Conservation (phyloP, 306 rosid genomes). For the Elaeagnus macrophylla region DNA sequence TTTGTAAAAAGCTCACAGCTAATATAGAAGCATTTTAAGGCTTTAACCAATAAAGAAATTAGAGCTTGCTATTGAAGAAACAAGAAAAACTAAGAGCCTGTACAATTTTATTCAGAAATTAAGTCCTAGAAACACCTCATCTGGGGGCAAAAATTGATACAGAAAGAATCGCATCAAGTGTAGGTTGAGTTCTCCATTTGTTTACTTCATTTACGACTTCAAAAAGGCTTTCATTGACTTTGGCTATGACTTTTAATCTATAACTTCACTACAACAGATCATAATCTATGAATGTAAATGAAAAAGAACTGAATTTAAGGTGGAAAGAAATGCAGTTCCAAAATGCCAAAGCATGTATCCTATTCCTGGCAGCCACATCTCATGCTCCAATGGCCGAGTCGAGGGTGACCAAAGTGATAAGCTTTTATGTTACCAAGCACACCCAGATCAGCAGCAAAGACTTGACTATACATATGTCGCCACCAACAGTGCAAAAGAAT, state of each 20-base stretch:
- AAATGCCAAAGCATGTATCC: slow-evolving; percentile 18
- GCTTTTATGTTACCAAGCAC: slow-evolving; percentile 23
- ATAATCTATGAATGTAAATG: slow-evolving; percentile 26
- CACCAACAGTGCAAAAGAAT: slow-evolving; percentile 19
- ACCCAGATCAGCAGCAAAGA: slow-evolving; percentile 20
- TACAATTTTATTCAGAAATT: slow-evolving; percentile 24
- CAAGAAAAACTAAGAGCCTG: slow-evolving; percentile 4
- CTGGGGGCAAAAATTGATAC: slow-evolving; percentile 16
- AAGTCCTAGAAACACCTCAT: slow-evolving; percentile 16
- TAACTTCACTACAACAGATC: slow-evolving; percentile 21
- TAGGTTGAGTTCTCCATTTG: slow-evolving; percentile 13
- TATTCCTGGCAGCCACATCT: slow-evolving; percentile 22
- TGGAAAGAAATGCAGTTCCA: slow-evolving; percentile 17
- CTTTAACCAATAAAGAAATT: too few relatives aligned
- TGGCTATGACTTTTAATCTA: slow-evolving; percentile 23
- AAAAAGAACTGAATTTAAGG: slow-evolving; percentile 6
- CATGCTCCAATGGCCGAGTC: slow-evolving; percentile 24
- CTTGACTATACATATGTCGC: slow-evolving; percentile 33
- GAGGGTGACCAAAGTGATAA: slow-evolving; percentile 18
- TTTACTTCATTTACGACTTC: slow-evolving; percentile 39
- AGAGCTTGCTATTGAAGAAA: too few relatives aligned
- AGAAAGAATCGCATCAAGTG: slow-evolving; percentile 16
- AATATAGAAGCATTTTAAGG: too few relatives aligned
- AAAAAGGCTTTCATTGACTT: slow-evolving; percentile 19
- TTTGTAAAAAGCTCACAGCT: too few relatives aligned